Conservation (phyloP, 768 basidiomycete genomes). For the Suillus luteus region DNA sequence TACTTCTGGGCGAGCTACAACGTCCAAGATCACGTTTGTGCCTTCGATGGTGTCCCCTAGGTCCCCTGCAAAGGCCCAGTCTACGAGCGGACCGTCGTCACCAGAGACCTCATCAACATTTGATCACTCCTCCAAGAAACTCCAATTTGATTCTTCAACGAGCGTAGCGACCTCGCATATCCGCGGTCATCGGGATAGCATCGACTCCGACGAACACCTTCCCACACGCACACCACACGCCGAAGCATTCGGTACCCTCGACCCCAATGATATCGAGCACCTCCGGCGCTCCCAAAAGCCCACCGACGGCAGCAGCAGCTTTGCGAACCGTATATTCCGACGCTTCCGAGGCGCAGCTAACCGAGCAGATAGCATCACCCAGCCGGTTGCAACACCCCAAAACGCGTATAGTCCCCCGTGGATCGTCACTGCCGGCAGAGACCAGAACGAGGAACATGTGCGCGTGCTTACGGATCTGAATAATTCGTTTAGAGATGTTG, state of each 20-base stretch:
- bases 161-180: conserved; percentile 4
- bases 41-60: conserved; percentile 24
- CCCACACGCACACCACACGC: conserved; percentile 59
- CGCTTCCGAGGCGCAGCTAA: conserved; percentile 21
- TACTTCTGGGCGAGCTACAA: conserved; percentile 11
- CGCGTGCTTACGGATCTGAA: conserved; percentile 70
- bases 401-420: conserved; percentile 53
- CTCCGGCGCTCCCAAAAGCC: conserved; percentile 37
- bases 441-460: conserved; percentile 67
- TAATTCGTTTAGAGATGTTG: conserved; percentile 79
- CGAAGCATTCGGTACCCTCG: conserved; percentile 62
- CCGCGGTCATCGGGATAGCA: conserved; percentile 28
- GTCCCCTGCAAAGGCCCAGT: conserved; percentile 8
- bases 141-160: conserved; percentile 16
- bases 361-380: conserved; percentile 26
- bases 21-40: conserved; percentile 21
- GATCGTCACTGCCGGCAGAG: conserved; percentile 64
- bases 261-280: conserved; percentile 53
- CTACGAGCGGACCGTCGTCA: conserved; percentile 25
- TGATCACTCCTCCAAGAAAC: conserved; percentile 7
- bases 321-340: conserved; percentile 26
- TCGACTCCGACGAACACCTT: conserved; percentile 28
- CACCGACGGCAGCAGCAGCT: conserved; percentile 20
- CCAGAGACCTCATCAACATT: conserved; percentile 18
- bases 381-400: conserved; percentile 29